Conservation (phyloP, 1,284 basidiomycete genomes). For the Pseudozyma flocculosa region DNA sequence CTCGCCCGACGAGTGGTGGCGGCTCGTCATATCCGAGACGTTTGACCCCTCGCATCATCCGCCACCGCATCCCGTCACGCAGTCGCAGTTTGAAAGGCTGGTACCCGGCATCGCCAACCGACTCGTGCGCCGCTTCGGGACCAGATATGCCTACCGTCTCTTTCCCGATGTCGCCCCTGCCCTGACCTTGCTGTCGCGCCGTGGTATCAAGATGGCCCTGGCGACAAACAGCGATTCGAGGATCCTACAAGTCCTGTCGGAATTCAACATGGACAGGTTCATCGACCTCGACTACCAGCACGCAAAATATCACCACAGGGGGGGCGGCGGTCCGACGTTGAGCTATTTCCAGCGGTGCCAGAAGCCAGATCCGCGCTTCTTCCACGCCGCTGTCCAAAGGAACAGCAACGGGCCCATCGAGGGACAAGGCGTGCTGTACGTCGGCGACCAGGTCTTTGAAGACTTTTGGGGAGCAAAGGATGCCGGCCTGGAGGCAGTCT, state of each 20-base stretch:
- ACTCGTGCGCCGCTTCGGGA: conserved; percentile 31
- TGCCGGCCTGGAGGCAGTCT: conserved; percentile 28
- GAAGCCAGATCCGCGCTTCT: conserved; percentile 32
- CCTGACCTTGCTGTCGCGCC: conserved; percentile 3
- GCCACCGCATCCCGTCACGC: not conserved
- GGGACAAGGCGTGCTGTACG: conserved; percentile 18
- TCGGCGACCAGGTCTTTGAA: conserved; percentile 42
- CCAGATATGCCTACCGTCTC: conserved; percentile 23
- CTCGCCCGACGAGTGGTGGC: conserved; percentile 40
- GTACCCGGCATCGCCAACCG: conserved; percentile 8
- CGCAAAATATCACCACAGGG: not conserved
- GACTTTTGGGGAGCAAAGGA: conserved; percentile 37
- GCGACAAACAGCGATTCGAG: conserved; percentile 40
- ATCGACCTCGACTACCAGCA: conserved; percentile 16
- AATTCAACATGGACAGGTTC: conserved; percentile 19
- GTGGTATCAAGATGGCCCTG: conserved; percentile 10
- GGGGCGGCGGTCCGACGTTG: conserved; percentile 15
- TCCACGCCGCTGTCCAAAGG: conserved; percentile 17
- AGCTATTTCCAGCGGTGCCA: conserved; percentile 32
- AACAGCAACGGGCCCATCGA: too few species aligned
- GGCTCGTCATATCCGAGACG: conserved; percentile 28
- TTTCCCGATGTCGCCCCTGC: conserved; percentile 33
- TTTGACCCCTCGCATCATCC: conserved; percentile 15
- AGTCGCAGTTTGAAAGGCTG: conserved; percentile 3
- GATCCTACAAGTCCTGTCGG: conserved; percentile 27